phyloP scores from a whole-genome alignment of 225 moss, liverwort and hornwort genomes.

The Antitrichia curtipendula region DNA sequence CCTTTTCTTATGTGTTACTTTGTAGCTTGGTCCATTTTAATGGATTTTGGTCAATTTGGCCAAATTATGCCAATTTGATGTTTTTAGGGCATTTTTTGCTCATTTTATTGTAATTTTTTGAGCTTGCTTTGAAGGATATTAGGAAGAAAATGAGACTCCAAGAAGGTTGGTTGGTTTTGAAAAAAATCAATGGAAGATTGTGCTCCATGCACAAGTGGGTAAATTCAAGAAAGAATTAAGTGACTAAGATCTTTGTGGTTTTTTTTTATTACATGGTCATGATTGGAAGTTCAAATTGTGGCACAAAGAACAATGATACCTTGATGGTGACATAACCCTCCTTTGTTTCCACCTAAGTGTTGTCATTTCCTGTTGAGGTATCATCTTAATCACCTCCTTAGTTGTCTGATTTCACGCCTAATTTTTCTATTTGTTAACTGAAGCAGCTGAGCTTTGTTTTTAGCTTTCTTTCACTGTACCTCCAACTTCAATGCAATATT shows the following conservation, averaged over 20 bases:
- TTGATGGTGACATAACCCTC: neutral
- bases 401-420: neutral
- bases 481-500: too few relatives aligned
- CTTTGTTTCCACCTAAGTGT: rapidly evolving
- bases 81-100: too few relatives aligned
- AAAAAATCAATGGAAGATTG: rapidly evolving
- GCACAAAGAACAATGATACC: neutral
- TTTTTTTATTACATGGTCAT: rapidly evolving
- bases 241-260: neutral
- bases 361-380: too few relatives aligned
- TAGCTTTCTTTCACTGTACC: neutral
- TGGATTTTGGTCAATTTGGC: too few relatives aligned
- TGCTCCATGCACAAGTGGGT: neutral
- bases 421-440: rapidly evolving
- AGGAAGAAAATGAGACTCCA: too few relatives aligned
- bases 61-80: too few relatives aligned
- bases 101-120: too few relatives aligned
- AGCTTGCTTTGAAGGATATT: too few relatives aligned
- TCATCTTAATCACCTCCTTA: too few relatives aligned
- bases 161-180: too few relatives aligned
- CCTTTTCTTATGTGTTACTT: too few relatives aligned
- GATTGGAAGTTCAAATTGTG: neutral
- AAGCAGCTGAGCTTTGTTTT: neutral
- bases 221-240: neutral
- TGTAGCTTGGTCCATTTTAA: too few relatives aligned